Evolutionary conservation across 768 basidiomycete species (phyloP).

Genomic region (Lentinula edodes): DNA sequence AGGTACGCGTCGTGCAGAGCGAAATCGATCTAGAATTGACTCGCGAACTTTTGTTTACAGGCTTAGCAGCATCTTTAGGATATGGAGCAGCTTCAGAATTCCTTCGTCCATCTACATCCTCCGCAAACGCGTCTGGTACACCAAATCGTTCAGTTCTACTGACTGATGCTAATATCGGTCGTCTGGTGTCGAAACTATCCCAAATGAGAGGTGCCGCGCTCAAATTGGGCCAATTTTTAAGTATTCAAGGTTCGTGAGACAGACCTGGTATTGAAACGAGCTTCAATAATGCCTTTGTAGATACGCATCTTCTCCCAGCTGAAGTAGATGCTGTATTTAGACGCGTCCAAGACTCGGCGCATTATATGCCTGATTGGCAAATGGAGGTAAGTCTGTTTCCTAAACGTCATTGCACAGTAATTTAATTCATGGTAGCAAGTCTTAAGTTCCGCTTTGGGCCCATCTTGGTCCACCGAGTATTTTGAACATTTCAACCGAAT

Average conservation of each 20-base stretch:
- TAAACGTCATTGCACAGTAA: not conserved
- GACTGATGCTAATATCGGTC: conserved; percentile 86
- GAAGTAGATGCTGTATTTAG: conserved; percentile 87
- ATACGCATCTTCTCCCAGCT: conserved; percentile 82
- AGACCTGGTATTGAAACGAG: not conserved
- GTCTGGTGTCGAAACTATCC: conserved; percentile 88
- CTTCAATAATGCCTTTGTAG: conserved; percentile 32
- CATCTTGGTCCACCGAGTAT: conserved; percentile 55
- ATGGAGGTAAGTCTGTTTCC: conserved; percentile 61
- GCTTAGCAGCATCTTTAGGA: conserved; percentile 83
- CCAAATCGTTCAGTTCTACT: conserved; percentile 59
- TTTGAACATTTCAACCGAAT: conserved; percentile 78
- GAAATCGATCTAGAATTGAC: not conserved
- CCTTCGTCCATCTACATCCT: conserved; percentile 55
- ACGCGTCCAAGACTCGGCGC: conserved; percentile 88
- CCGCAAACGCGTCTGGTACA: conserved; percentile 19
- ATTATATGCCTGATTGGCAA: conserved; percentile 99
- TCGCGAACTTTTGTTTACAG: conserved; percentile 31
- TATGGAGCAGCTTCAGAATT: conserved; percentile 89
- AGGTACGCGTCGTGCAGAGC: conserved; percentile 38
- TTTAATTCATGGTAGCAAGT: conserved; percentile 45
- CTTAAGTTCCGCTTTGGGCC: conserved; percentile 66
- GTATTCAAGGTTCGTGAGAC: conserved; percentile 73
- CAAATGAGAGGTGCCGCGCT: conserved; percentile 96
- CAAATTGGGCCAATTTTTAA: conserved; percentile 95